Base-by-base conservation (phyloP, 75 land plant species). In the Chamaecyparis obtusa region DNA sequence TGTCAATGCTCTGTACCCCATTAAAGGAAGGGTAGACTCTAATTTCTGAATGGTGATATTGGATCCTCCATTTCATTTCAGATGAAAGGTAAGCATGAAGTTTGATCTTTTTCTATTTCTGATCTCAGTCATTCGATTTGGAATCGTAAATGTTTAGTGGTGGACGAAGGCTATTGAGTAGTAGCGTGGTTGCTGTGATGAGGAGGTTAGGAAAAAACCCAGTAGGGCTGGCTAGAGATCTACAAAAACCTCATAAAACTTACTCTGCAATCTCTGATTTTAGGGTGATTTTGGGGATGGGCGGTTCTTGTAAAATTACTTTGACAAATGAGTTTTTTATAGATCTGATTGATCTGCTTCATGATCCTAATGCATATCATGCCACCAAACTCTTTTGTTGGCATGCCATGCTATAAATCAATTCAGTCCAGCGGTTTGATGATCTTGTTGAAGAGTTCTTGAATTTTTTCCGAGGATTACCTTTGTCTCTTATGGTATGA, bases 391-490 rank as follows among this genome's bases (percentile, higher is more conserved):
- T 88, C 8, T 88, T 88, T 55, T 83, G 49, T 48, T 88, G 24
- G 79, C 86, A 88, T 64, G 86, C 80, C 0, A 84, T 88, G 32
- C n/a, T 5, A 30, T 10, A 75, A 48, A 67, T 35, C 10, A 1
- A 30, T 5, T 49, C 80, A 0, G 19, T 30, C 6, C 27, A 9
- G 6, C 86, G 27, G 3, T 85, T 84, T 54, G 43, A 41, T n/a
- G 54, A 48, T 6, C 39, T 88, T 43, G 86, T 82, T 10, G 77
- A 88, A 39, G 88, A 85, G 76, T 30, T 72, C 14, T 72, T 72
- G 35, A 1, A 72, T 32, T 9, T 33, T 27, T 83, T 55, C 35
- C 35, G 75, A 11, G 88, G 88, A 9, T 57, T 83, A 16, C 85
- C 85, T 0, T 55, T 83, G 36, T 83, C 85, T 44, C 39, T 88